A percentile compares a stretch with the other conserved stretches of the same genome.
Conservation (phyloP, 441 rosid genomes). For the Eruca vesicaria region DNA sequence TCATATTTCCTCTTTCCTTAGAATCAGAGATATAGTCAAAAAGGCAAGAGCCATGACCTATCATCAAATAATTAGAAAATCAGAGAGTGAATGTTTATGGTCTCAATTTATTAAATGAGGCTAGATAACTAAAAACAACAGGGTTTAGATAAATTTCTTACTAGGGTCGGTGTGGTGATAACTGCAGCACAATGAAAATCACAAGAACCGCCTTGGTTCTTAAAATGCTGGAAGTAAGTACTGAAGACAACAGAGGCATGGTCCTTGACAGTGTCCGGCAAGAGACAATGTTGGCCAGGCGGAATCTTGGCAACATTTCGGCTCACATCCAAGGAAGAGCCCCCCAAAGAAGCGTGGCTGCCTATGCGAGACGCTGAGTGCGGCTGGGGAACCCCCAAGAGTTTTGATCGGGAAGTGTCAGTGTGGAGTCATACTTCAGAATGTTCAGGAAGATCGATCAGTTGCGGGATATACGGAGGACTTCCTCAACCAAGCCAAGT, state of each 20-base stretch:
- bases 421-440: too few species aligned
- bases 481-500: too few species aligned
- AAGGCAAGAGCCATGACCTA: background rate
- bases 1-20: background rate
- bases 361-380: too few species aligned
- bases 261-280: slow-evolving; percentile 47
- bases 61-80: too few species aligned
- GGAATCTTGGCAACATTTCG: too few species aligned
- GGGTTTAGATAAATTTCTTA: slow-evolving; percentile 31
- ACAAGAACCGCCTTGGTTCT: slow-evolving; percentile 49
- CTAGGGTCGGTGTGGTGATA: slow-evolving; percentile 54
- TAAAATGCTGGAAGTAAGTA: slow-evolving; percentile 50
- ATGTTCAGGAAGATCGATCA: too few species aligned
- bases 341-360: too few species aligned
- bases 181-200: slow-evolving; percentile 53
- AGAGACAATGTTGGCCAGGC: slow-evolving; percentile 46
- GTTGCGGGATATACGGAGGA: too few species aligned
- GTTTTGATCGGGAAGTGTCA: too few species aligned
- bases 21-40: background rate
- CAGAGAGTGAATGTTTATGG: too few species aligned
- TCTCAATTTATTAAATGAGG: background rate
- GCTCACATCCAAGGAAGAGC: too few species aligned
- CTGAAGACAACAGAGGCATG: slow-evolving; percentile 67
- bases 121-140: background rate
- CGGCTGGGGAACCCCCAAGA: too few species aligned